These are phyloP conservation scores for Xylaria arbuscula DNA, from an alignment of 2,329 filamentous ascomycete genomes.

Conservation along the genomic window DNA sequence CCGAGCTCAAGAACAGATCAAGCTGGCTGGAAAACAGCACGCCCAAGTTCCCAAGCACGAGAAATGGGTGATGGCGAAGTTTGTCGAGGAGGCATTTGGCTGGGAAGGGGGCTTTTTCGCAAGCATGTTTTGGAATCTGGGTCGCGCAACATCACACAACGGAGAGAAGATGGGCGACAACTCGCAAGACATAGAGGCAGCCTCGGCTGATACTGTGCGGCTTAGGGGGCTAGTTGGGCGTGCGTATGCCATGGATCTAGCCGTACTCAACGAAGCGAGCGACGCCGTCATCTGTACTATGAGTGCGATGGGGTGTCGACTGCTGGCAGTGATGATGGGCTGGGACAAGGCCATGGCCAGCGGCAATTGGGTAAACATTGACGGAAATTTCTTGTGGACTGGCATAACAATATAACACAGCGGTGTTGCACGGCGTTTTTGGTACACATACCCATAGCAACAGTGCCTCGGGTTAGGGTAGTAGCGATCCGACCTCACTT, in stretches of 20 bases:
- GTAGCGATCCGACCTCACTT: slow-evolving; percentile 8
- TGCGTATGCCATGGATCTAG: slow-evolving; percentile 85
- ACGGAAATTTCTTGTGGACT: slow-evolving; percentile 74
- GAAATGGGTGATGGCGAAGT: slow-evolving; percentile 67
- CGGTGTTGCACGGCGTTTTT: slow-evolving; percentile 22
- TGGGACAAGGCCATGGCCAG: slow-evolving; percentile 75
- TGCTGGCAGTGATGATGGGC: slow-evolving; percentile 87
- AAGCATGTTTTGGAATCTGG: slow-evolving; percentile 83
- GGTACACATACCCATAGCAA: slow-evolving; percentile 17
- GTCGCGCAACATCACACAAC: slow-evolving; percentile 58
- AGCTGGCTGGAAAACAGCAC: slow-evolving; percentile 73
- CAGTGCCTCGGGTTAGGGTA: neutral
- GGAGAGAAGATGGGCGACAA: slow-evolving; percentile 51
- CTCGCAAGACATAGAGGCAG: slow-evolving; percentile 50
- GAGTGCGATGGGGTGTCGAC: slow-evolving; percentile 75
- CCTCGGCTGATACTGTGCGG: slow-evolving; percentile 67
- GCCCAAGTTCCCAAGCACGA: slow-evolving; percentile 56
- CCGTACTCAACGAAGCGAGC: slow-evolving; percentile 74
- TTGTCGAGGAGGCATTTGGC: slow-evolving; percentile 80
- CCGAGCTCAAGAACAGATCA: slow-evolving; percentile 80
- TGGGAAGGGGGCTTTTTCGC: slow-evolving; percentile 92
- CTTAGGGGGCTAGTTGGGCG: slow-evolving; percentile 79
- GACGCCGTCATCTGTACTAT: slow-evolving; percentile 82
- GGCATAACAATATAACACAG: slow-evolving; percentile 47
- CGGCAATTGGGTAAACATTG: slow-evolving; percentile 81